Base-by-base conservation (phyloP, 164 flowering plant species). In the Buxus sempervirens region DNA sequence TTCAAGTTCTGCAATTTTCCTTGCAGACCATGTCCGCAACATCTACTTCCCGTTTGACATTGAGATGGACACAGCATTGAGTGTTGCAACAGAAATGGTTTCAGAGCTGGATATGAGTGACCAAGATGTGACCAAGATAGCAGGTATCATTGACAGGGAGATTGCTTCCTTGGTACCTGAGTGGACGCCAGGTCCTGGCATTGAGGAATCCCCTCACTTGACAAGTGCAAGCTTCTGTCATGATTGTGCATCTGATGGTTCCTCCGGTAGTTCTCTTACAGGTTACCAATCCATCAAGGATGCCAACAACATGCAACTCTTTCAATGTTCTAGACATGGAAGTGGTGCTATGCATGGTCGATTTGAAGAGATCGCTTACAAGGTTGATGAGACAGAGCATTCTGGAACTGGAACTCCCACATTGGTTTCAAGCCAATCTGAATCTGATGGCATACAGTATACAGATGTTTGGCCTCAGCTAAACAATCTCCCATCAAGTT, bases 41-140 rank as follows among this genome's bases (percentile, higher is more conserved):
- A 95, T 95, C 64, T 85, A 90, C 78, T 95, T 95, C 77, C 91
- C 94, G 5, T 95, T 95, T 67, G 93, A 95, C 65, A 75, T 82
- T 41, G 90, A 85, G 77, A 79, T 60, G 23, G 99, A 95, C 75
- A 95, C 98, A 0, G 96, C 98, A 54, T 59, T 85, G 61, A 85
- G 82, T 68, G 98, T 95, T 58, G 97, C 98, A 0, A 79, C 80
- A 15, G 99, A 95, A 82, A 95, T 95, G 99, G 90, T 95, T 20
- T 74, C 82, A 0, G 99, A 94, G 63, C 81, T 92, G 54, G 97
- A 90, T 65, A 83, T 95, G 1, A 88, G 80, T 20, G 94, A 93
- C 63, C 96, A 95, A 80, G 96, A 93, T 62, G 98, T 86, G 60
- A 83, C 82, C 19, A 84, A 80, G 65, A 90, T 93, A 76, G 93